Evolutionary conservation across 2,329 filamentous ascomycete species (phyloP).

Genomic region (Helminthosporium solani): DNA sequence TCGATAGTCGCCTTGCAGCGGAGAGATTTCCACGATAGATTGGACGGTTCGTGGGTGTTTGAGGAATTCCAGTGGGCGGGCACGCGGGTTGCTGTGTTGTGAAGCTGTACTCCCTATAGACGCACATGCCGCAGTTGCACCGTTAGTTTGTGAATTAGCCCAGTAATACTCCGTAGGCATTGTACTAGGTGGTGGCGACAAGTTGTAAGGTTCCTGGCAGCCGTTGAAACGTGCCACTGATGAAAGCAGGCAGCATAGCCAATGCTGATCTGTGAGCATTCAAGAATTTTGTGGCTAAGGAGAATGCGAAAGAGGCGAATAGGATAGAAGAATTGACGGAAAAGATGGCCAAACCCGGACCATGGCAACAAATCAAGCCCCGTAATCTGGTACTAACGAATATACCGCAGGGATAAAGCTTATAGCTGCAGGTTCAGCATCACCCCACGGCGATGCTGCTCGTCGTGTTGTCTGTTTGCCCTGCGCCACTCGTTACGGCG

Average conservation of each 20-base stretch:
- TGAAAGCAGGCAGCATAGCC: conserved; percentile 15
- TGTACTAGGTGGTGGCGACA: neutral
- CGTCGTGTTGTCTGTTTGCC: neutral
- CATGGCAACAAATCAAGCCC: conserved; percentile 8
- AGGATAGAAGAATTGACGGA: conserved; percentile 7
- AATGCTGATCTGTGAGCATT: conserved; percentile 21
- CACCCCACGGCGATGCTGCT: neutral
- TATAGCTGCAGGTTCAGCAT: conserved; percentile 5
- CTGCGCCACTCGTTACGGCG: conserved; percentile 2
- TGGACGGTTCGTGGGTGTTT: conserved; percentile 1
- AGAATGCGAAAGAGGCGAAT: conserved; percentile 20
- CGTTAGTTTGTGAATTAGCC: conserved; percentile 6
- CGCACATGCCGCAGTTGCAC: neutral
- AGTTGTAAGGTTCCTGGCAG: neutral
- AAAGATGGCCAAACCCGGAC: conserved; percentile 16
- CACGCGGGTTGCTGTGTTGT: neutral
- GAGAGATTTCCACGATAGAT: conserved; percentile 6
- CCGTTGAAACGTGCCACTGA: conserved; percentile 27
- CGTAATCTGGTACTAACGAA: neutral
- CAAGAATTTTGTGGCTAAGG: conserved; percentile 15
- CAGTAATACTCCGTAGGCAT: too few species aligned
- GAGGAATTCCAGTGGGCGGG: conserved; percentile 5
- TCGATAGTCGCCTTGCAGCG: conserved; percentile 16
- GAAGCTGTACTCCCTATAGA: neutral
- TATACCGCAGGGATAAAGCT: conserved; percentile 29